phyloP scores from a whole-genome alignment of 202 grass and related monocot species.

The Eragrostis tef region DNA sequence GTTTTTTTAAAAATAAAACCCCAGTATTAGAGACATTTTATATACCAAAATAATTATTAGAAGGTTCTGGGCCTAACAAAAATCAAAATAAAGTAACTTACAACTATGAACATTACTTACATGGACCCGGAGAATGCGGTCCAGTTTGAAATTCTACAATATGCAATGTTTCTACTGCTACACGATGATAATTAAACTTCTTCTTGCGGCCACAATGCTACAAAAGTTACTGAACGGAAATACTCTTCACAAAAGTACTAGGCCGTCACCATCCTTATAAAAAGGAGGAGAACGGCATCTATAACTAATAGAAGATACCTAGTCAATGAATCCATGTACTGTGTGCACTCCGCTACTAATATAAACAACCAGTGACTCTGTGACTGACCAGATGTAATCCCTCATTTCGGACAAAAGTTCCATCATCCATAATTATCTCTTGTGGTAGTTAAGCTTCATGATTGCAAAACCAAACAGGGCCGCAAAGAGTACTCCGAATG shows the following conservation, averaged over 20 bases:
- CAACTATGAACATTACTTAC: too few relatives aligned
- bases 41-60: too few relatives aligned
- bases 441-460: slow-evolving; percentile 82
- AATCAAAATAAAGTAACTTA: too few relatives aligned
- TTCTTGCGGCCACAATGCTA: not conserved
- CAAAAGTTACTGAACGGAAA: not conserved
- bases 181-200: too few relatives aligned
- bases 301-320: not conserved
- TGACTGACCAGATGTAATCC: not conserved
- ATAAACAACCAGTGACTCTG: not conserved
- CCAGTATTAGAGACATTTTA: too few relatives aligned
- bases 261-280: not conserved
- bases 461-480: slow-evolving; percentile 74
- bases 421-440: slow-evolving; percentile 55
- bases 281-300: not conserved
- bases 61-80: too few relatives aligned
- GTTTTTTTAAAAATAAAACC: too few relatives aligned
- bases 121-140: too few relatives aligned
- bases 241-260: not conserved
- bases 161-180: not conserved
- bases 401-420: not conserved
- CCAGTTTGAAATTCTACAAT: too few relatives aligned
- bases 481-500: slow-evolving; percentile 63
- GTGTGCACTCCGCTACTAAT: too few relatives aligned
- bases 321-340: not conserved